Percentiles rank a stretch among this genome's conserved stretches.
Evolutionary conservation across 2,329 filamentous ascomycete genomes (phyloP).

Genomic region (Cytospora mali): DNA sequence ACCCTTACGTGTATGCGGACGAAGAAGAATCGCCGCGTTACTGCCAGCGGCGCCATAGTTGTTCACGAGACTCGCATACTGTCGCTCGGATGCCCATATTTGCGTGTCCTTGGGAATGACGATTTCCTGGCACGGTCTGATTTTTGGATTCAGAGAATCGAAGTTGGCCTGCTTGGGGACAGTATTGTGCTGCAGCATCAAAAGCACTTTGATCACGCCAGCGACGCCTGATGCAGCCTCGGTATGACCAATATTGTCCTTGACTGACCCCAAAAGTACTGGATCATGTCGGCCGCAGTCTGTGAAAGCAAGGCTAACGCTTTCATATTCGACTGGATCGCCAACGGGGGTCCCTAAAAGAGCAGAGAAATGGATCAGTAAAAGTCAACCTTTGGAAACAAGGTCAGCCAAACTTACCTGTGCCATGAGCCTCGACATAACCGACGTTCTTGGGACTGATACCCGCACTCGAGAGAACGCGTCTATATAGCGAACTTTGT

Average conservation of each 20-base stretch:
- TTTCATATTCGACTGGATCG: slow-evolving; percentile 34
- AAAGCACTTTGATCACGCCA: slow-evolving; percentile 38
- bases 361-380: too few relatives aligned
- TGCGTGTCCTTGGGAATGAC: slow-evolving; percentile 30
- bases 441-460: slow-evolving; percentile 34
- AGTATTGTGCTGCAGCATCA: slow-evolving; percentile 36
- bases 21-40: slow-evolving; percentile 36
- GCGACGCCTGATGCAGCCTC: slow-evolving; percentile 39
- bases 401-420: too few relatives aligned
- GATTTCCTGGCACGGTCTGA: slow-evolving; percentile 29
- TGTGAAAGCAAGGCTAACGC: too few relatives aligned
- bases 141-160: slow-evolving; percentile 35
- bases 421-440: slow-evolving; percentile 43
- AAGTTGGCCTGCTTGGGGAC: slow-evolving; percentile 35
- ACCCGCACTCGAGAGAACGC: slow-evolving; percentile 32
- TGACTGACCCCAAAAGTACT: slow-evolving; percentile 35
- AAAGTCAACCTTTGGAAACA: too few relatives aligned
- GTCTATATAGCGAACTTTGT: slow-evolving; percentile 36
- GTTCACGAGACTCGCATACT: slow-evolving; percentile 37
- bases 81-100: slow-evolving; percentile 31
- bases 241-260: slow-evolving; percentile 39
- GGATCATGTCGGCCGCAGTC: too few relatives aligned
- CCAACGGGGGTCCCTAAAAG: slow-evolving; percentile 43
- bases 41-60: slow-evolving; percentile 43
- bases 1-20: not conserved